Percentiles rank a stretch among this genome's conserved stretches.
Evolutionary conservation across 2,329 filamentous ascomycete genomes (phyloP).

Genomic region (Fusarium devonianum): DNA sequence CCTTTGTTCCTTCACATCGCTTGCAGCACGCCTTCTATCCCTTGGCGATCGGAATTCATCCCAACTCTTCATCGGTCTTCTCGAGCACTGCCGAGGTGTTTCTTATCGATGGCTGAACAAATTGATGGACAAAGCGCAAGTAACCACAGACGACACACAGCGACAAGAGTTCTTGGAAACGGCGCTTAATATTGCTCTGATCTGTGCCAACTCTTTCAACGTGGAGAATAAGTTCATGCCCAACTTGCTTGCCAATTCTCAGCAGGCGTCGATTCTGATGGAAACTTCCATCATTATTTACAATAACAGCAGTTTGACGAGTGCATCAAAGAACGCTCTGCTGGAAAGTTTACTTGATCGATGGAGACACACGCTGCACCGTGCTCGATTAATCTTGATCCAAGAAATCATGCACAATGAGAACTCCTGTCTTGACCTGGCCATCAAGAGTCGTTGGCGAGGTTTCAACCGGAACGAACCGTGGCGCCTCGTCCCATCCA

Average conservation of each 20-base stretch:
- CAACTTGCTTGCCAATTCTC: not conserved
- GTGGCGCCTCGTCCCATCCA: conserved; percentile 7
- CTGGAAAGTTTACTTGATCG: conserved; percentile 12
- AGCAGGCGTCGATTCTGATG: conserved; percentile 21
- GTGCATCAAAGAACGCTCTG: not conserved
- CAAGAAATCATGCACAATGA: accelerated
- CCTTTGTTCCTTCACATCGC: conserved; percentile 24
- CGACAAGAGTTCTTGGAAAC: conserved; percentile 14
- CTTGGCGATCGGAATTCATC: not conserved
- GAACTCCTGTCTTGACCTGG: conserved; percentile 18
- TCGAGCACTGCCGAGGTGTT: conserved; percentile 6
- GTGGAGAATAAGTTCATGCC: conserved; percentile 3
- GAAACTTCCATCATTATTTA: conserved; percentile 18
- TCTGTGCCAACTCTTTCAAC: conserved; percentile 29
- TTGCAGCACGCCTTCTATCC: conserved; percentile 28
- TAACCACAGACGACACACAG: conserved; percentile 5
- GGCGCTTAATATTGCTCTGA: conserved; percentile 6
- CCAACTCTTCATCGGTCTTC: not conserved
- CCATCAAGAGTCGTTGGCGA: conserved; percentile 28
- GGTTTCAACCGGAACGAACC: not conserved
- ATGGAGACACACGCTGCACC: conserved; percentile 18
- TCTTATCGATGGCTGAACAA: conserved; percentile 22
- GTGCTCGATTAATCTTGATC: not conserved
- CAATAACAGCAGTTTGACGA: conserved; percentile 3
- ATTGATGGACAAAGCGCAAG: conserved; percentile 3